phyloP scores from a whole-genome alignment of 2,329 filamentous ascomycete species.

The Diaporthe sp. region DNA sequence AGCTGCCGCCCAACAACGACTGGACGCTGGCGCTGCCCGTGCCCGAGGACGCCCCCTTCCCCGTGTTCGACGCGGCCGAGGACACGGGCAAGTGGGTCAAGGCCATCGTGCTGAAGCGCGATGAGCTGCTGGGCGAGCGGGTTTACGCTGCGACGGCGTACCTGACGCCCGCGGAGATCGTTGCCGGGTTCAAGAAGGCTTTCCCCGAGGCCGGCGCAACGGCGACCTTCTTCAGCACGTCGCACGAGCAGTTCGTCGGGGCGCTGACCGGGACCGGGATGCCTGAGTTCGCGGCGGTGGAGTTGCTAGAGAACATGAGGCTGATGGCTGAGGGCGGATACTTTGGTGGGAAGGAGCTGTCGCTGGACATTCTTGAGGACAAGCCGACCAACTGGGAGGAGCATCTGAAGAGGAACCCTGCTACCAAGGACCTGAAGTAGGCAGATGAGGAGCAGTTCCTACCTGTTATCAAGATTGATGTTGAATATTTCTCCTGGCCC shows the following conservation, averaged over 20 bases:
- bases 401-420: slow-evolving; percentile 50
- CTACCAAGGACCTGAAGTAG: slow-evolving; percentile 54
- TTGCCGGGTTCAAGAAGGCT: slow-evolving; percentile 54
- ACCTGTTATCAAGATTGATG: too few relatives aligned
- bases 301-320: slow-evolving; percentile 67
- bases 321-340: slow-evolving; percentile 67
- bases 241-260: slow-evolving; percentile 57
- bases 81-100: slow-evolving; percentile 58
- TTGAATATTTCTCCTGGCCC: background rate
- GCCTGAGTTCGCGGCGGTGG: slow-evolving; percentile 58
- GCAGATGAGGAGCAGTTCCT: too few relatives aligned
- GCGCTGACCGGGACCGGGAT: slow-evolving; percentile 51
- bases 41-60: slow-evolving; percentile 49
- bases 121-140: slow-evolving; percentile 56
- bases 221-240: slow-evolving; percentile 52
- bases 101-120: slow-evolving; percentile 52
- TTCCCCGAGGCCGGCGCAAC: slow-evolving; percentile 56
- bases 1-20: slow-evolving; percentile 48
- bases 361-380: slow-evolving; percentile 53
- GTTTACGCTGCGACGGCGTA: slow-evolving; percentile 60
- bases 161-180: slow-evolving; percentile 54
- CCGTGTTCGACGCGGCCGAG: slow-evolving; percentile 50
- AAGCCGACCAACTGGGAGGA: slow-evolving; percentile 59
- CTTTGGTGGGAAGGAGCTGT: slow-evolving; percentile 60
- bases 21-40: slow-evolving; percentile 52